Evolutionary conservation across 2,329 filamentous ascomycete genomes (phyloP).

Genomic region (Trichoderma sp.): DNA sequence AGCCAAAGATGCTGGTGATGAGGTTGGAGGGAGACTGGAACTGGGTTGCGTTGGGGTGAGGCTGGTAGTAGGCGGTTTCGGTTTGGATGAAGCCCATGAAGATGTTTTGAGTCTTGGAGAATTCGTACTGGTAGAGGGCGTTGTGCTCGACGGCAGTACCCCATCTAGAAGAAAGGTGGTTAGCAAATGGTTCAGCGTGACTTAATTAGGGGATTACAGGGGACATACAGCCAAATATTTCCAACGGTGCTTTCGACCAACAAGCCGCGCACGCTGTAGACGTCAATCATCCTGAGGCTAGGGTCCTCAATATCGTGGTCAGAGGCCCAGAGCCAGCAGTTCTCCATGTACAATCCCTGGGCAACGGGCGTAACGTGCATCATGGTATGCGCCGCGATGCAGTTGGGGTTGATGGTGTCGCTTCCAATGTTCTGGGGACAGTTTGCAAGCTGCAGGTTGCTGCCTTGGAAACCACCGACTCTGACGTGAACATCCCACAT

Average conservation of each 20-base stretch:
- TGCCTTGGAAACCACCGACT: constrained; percentile 69
- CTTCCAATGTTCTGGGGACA: constrained; percentile 55
- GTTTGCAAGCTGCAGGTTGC: constrained; percentile 62
- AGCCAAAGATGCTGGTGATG: not conserved
- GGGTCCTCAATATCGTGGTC: constrained; percentile 55
- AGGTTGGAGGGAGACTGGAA: constrained; percentile 19
- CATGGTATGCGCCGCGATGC: constrained; percentile 43
- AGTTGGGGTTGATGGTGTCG: constrained; percentile 30
- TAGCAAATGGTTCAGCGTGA: not conserved
- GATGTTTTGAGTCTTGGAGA: constrained; percentile 44
- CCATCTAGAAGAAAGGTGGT: constrained; percentile 1
- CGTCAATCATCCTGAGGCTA: constrained; percentile 46
- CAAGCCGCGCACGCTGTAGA: constrained; percentile 53
- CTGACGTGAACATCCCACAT: constrained; percentile 78
- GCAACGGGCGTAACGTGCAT: constrained; percentile 41
- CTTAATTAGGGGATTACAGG: not conserved
- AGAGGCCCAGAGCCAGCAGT: constrained; percentile 47
- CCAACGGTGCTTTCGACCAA: constrained; percentile 30
- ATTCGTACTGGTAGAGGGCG: constrained; percentile 49
- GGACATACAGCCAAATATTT: not conserved
- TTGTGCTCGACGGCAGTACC: constrained; percentile 26
- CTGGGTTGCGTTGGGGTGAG: constrained; percentile 18
- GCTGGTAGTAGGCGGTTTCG: constrained; percentile 27
- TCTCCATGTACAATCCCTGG: constrained; percentile 41
- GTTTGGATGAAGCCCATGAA: constrained; percentile 49